Evolutionary conservation across 2,329 filamentous ascomycete species (phyloP).

Genomic region (Phaeoacremonium minimum): DNA sequence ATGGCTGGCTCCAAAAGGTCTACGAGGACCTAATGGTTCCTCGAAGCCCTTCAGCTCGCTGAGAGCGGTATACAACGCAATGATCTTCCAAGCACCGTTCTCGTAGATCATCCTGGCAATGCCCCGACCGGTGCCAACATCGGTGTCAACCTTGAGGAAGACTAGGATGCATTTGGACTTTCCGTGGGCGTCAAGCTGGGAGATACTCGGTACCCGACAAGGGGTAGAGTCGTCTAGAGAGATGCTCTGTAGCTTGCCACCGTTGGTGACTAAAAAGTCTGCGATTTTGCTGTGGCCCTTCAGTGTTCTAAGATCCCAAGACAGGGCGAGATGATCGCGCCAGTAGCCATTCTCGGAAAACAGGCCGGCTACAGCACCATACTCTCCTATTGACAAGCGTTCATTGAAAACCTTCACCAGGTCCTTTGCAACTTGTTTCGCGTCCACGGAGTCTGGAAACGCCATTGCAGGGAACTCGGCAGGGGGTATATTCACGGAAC

Average conservation of each 20-base stretch:
- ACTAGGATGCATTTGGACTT: constrained; percentile 49
- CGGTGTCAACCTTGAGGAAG: constrained; percentile 50
- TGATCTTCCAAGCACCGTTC: constrained; percentile 52
- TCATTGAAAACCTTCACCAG: too few relatives aligned
- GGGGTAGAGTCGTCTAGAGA: constrained; percentile 39
- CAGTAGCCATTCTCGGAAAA: constrained; percentile 46
- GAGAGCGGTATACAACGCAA: constrained; percentile 59
- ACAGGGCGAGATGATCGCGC: constrained; percentile 53
- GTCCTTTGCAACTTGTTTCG: too few relatives aligned
- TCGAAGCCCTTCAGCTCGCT: constrained; percentile 48
- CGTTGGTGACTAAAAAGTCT: constrained; percentile 30
- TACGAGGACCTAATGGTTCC: constrained; percentile 38
- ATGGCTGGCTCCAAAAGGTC: constrained; percentile 54
- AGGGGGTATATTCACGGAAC: too few relatives aligned
- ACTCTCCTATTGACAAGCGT: too few relatives aligned
- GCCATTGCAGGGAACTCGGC: too few relatives aligned
- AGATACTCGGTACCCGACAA: constrained; percentile 35
- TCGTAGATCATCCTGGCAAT: constrained; percentile 46
- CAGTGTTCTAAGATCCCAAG: constrained; percentile 51
- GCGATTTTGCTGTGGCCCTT: constrained; percentile 35
- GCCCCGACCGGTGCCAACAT: constrained; percentile 51
- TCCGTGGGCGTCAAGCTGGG: constrained; percentile 44
- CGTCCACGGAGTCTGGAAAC: too few relatives aligned
- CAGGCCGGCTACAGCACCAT: constrained; percentile 20
- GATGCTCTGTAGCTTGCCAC: constrained; percentile 37